Conservation (phyloP, 352 stramenopile species). For the Hyaloperonospora brassicae region DNA sequence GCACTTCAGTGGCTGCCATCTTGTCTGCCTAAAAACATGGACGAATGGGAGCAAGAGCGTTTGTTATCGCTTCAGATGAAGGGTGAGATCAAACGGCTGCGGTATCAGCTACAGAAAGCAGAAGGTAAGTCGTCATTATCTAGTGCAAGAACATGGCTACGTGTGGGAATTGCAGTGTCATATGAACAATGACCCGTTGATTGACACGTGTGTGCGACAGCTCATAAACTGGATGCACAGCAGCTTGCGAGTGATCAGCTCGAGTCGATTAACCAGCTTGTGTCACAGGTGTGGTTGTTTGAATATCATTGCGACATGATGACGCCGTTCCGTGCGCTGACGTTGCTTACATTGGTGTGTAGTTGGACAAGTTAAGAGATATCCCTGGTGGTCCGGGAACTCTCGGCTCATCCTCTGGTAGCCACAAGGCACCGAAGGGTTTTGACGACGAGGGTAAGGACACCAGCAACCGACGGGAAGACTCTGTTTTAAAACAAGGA, state of each 20-base stretch:
- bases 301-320: neutral
- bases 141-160: neutral
- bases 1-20: constrained; percentile 69
- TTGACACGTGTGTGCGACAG: constrained; percentile 22
- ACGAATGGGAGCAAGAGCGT: constrained; percentile 70
- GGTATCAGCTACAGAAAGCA: constrained; percentile 61
- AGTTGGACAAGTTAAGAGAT: constrained; percentile 65
- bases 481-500: constrained; percentile 23
- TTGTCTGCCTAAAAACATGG: constrained; percentile 61
- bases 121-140: constrained; percentile 36
- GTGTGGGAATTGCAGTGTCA: neutral
- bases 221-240: constrained; percentile 66
- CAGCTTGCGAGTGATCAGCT: constrained; percentile 68
- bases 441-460: constrained; percentile 10
- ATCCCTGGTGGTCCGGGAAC: constrained; percentile 8
- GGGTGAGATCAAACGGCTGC: constrained; percentile 65
- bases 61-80: constrained; percentile 71
- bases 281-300: constrained; percentile 40
- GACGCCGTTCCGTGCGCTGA: constrained; percentile 3
- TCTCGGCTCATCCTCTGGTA: constrained; percentile 33
- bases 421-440: constrained; percentile 16
- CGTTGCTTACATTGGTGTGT: constrained; percentile 3
- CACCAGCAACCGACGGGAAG: constrained; percentile 16
- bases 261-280: constrained; percentile 77
- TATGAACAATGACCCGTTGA: constrained; percentile 1